phyloP scores from a whole-genome alignment of 208 protist species.

The Crithidia fasciculata region DNA sequence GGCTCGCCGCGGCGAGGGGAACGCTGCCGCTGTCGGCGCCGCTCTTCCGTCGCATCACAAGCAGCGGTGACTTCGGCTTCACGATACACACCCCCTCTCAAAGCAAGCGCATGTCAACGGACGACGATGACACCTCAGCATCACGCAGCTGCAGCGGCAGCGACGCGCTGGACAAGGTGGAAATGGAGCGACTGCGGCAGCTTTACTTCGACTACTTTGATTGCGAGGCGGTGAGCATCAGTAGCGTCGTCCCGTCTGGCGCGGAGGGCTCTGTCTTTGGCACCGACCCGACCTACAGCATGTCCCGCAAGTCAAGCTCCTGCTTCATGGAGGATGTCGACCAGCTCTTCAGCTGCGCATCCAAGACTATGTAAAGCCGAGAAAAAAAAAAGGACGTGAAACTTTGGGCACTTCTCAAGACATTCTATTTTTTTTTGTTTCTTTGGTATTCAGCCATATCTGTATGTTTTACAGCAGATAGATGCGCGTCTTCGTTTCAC shows the following conservation, averaged over 20 bases:
- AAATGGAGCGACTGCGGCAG: conserved; percentile 77
- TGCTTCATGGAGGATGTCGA: conserved; percentile 14
- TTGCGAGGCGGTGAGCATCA: conserved; percentile 70
- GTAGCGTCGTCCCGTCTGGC: conserved; percentile 9
- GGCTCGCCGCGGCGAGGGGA: conserved; percentile 19
- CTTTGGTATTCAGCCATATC: no score
- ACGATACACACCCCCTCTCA: conserved; percentile 17
- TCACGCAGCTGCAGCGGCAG: conserved; percentile 31
- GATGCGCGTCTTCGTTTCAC: no score
- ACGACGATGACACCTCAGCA: conserved; percentile 1
- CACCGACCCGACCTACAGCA: background rate
- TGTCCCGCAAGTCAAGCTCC: conserved; percentile 17
- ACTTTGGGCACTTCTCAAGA: no score
- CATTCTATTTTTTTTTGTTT: background rate
- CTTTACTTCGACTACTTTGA: conserved; percentile 93
- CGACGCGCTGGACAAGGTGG: conserved; percentile 66
- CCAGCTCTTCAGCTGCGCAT: conserved; percentile 30
- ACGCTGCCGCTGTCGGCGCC: background rate
- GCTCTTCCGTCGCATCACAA: conserved; percentile 2
- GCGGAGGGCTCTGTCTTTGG: conserved; percentile 24
- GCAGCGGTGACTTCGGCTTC: conserved; percentile 16
- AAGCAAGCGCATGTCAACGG: background rate
- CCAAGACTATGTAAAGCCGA: conserved; percentile 30
- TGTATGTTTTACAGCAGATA: no score
- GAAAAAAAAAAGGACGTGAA: background rate